Evolutionary conservation across 495 filamentous ascomycete genomes (phyloP).

Genomic region (Tuber brumale): DNA sequence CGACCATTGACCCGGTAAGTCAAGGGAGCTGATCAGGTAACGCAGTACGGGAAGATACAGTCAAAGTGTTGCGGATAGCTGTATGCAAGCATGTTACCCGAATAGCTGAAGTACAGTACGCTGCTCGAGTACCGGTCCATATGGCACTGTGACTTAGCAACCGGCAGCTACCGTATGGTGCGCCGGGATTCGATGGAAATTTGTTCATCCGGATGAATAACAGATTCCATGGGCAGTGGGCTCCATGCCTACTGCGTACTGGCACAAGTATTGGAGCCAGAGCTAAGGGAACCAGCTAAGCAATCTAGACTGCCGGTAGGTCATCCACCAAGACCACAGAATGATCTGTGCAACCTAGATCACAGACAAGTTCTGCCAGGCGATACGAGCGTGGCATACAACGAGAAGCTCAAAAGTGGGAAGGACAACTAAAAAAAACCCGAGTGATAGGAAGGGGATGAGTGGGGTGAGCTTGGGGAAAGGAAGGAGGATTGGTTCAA

Average conservation of each 20-base stretch:
- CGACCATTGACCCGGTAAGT: not conserved
- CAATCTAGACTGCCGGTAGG: not conserved
- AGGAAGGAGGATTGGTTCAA: not conserved
- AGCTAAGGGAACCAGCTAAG: not conserved
- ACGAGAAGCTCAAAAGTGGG: not conserved
- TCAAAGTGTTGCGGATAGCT: not conserved
- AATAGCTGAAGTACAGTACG: not conserved
- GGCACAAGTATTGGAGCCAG: not conserved
- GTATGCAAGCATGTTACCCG: not conserved
- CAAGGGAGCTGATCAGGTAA: not conserved
- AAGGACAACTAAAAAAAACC: not conserved
- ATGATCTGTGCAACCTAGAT: not conserved
- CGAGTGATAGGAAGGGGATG: not conserved
- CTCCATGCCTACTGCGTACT: not conserved
- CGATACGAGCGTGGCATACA: not conserved
- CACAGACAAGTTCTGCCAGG: not conserved
- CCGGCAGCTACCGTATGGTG: not conserved
- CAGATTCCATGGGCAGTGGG: not conserved
- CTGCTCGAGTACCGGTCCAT: too few species aligned
- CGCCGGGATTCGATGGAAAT: not conserved
- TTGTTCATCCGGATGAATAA: not conserved
- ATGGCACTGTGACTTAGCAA: not conserved
- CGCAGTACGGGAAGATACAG: slow-evolving; percentile 1
- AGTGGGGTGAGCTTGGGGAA: not conserved
- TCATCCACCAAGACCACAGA: not conserved